These are phyloP conservation scores for Pharnaceum exiguum DNA, from an alignment of 148 eudicot genomes.

Conservation along the genomic window DNA sequence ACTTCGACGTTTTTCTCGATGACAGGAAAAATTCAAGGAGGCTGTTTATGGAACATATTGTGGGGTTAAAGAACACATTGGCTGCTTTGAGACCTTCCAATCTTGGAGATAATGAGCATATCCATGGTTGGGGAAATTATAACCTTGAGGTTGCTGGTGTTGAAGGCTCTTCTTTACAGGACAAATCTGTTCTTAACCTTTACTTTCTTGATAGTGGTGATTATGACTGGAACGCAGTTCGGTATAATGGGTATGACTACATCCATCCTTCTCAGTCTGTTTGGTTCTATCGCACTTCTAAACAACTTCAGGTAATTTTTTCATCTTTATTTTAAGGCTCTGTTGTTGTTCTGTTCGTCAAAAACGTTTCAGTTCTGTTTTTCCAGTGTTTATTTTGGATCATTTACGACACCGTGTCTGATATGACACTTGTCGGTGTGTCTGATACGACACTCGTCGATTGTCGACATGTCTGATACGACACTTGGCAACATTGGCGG, in stretches of 20 bases:
- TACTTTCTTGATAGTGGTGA: conserved; percentile 67
- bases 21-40: conserved; percentile 32
- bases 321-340: not conserved
- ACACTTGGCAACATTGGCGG: too few species aligned
- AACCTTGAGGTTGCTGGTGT: conserved; percentile 57
- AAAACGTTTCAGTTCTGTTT: not conserved
- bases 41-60: conserved; percentile 53
- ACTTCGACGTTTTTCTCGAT: conserved; percentile 51
- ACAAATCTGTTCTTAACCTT: conserved; percentile 60
- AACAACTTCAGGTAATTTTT: conserved; percentile 34
- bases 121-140: conserved; percentile 66
- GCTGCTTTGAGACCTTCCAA: conserved; percentile 40
- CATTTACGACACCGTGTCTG: too few species aligned
- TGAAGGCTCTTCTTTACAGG: conserved; percentile 29
- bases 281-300: conserved; percentile 55
- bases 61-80: conserved; percentile 44
- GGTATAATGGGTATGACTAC: conserved; percentile 60
- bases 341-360: not conserved
- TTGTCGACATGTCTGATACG: too few species aligned
- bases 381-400: too few species aligned
- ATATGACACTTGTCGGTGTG: too few species aligned
- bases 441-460: too few species aligned
- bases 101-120: conserved; percentile 17
- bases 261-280: conserved; percentile 61
- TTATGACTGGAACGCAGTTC: conserved; percentile 32